Evolutionary conservation across 805 yeast genomes (phyloP), one percentile per base, ranked within the genome.

Genomic region (Geotrichum ghanense): DNA sequence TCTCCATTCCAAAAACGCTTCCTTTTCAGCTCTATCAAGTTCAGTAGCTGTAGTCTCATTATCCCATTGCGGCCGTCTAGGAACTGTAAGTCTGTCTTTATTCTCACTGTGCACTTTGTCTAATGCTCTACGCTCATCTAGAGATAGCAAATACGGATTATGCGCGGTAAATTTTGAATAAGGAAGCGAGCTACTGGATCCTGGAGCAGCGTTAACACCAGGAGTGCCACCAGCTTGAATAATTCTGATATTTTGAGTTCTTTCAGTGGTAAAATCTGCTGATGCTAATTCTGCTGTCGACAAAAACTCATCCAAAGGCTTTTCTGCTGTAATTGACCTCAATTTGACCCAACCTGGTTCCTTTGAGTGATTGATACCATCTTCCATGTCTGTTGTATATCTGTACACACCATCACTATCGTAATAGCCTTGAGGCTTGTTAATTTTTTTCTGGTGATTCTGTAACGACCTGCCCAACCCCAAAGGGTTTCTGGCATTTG

Each of bases 251-350:
- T 82, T 85, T 42, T 82, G 79, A 48, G 79, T 74, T 59, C 82
- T 79, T 54, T 90, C 97, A 2, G 97, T 96, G 6, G 95, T 80
- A 67, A 92, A 92, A 67, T 92, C 97, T 19, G 90, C 88, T 60
- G 88, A 95, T 1, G 97, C 96, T 49, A 92, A 74, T 63, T 87
- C 95, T 1, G 98, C 99, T 5, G 97, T 90, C 59, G 81, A 83
- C 58, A 92, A 74, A 64, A 92, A 89, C 66, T 92, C 99, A 66
- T 92, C 97, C 48, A 92, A 67, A 1, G 97, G 82, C 55, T 83
- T 78, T 63, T 92, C 97, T 58, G 92, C 97, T 0, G 97, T 92
- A 14, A 92, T 94, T 2, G 97, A 88, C 61, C 92, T 77, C 59
- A 92, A 68, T 53, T 88, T 86, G 45, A 85, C 94, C 94, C 95